These are phyloP conservation scores for Protea cynaroides DNA, from an alignment of 164 flowering plant genomes.

Conservation along the genomic window DNA sequence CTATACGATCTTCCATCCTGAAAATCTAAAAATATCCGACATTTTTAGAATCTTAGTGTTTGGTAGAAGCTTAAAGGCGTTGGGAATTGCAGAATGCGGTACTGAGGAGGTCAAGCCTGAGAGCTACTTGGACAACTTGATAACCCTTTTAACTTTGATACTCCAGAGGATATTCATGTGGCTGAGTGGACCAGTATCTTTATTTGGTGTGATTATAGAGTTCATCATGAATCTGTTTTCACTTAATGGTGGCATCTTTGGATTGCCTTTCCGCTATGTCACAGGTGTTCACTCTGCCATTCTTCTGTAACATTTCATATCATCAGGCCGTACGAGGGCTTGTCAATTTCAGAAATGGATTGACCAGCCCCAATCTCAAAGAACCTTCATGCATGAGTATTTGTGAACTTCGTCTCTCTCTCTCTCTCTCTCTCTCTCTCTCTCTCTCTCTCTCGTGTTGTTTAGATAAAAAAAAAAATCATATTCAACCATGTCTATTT, in stretches of 20 bases:
- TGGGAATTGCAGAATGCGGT: slow-evolving; percentile 6
- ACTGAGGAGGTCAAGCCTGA: slow-evolving; percentile 3
- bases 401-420: too few species aligned
- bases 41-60: slow-evolving; percentile 10
- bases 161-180: slow-evolving; percentile 11
- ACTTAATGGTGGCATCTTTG: slow-evolving; percentile 14
- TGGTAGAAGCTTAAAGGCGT: slow-evolving; percentile 7
- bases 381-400: too few species aligned
- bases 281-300: slow-evolving; percentile 11
- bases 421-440: too few species aligned
- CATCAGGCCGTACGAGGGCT: background rate
- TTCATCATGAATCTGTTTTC: slow-evolving; percentile 16
- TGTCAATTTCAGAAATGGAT: too few species aligned
- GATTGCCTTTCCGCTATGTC: background rate
- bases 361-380: too few species aligned
- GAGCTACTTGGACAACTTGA: background rate
- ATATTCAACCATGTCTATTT: too few species aligned
- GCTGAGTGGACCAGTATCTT: background rate
- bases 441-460: too few species aligned
- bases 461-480: too few species aligned
- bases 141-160: slow-evolving; percentile 3
- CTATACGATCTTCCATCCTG: slow-evolving; percentile 12
- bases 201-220: slow-evolving; percentile 11
- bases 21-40: slow-evolving; percentile 10
- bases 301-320: background rate